phyloP scores from a whole-genome alignment of 768 basidiomycete genomes.

The Suillus cothurnatus region DNA sequence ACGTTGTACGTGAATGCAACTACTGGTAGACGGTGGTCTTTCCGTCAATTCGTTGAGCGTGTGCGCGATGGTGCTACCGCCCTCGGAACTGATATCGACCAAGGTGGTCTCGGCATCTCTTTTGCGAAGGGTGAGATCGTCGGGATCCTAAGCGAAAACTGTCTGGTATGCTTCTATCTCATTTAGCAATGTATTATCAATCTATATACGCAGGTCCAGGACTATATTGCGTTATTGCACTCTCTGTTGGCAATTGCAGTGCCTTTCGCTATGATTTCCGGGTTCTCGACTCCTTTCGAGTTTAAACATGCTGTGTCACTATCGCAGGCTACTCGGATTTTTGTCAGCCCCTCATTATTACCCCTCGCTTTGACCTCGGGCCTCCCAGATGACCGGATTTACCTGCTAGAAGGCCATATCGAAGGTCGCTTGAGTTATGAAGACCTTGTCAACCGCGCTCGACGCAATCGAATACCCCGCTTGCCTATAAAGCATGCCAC shows the following conservation, averaged over 20 bases:
- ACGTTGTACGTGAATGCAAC: conserved; percentile 56
- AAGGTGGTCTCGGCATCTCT: conserved; percentile 60
- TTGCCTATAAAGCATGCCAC: conserved; percentile 47
- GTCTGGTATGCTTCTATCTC: conserved; percentile 46
- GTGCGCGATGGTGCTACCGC: conserved; percentile 61
- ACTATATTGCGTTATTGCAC: conserved; percentile 54
- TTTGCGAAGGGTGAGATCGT: conserved; percentile 55
- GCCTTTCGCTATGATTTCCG: conserved; percentile 56
- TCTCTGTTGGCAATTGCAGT: conserved; percentile 49
- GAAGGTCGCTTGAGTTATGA: conserved; percentile 46
- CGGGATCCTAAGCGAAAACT: conserved; percentile 73
- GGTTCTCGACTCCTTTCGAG: conserved; percentile 59
- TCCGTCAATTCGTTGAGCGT: conserved; percentile 50
- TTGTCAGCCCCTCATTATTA: conserved; percentile 51
- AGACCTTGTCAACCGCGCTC: conserved; percentile 45
- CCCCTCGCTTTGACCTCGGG: conserved; percentile 41
- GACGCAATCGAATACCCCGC: conserved; percentile 38
- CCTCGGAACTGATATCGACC: conserved; percentile 43
- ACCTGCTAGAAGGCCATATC: conserved; percentile 47
- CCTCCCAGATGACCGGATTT: conserved; percentile 44
- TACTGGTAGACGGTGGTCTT: conserved; percentile 49
- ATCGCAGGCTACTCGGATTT: conserved; percentile 52
- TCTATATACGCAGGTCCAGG: conserved; percentile 37
- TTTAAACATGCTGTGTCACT: conserved; percentile 51
- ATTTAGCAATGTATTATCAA: not conserved